Conservation (phyloP, 2,329 filamentous ascomycete species). For the Phoma sp. region DNA sequence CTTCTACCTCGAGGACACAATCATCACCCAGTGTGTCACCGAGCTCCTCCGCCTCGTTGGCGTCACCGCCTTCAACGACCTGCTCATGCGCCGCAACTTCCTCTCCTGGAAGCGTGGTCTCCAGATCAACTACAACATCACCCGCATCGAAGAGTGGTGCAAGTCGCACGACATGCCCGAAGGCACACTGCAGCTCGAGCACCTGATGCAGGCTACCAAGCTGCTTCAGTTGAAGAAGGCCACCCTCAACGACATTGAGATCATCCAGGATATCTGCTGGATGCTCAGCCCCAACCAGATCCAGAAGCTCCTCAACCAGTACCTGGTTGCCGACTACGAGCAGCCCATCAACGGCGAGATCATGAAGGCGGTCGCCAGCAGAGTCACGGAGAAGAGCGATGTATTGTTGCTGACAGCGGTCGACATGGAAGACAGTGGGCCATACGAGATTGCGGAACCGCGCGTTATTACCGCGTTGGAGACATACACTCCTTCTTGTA, state of each 20-base stretch:
- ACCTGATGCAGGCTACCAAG: conserved; percentile 99
- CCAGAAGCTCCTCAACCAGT: conserved; percentile 98
- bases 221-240: conserved; percentile 98
- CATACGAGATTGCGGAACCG: conserved; percentile 97
- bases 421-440: conserved; percentile 98
- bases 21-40: conserved; percentile 94
- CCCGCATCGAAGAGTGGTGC: conserved; percentile 98
- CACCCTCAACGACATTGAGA: conserved; percentile 98
- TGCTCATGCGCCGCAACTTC: conserved; percentile 98
- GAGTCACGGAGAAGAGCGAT: conserved; percentile 98
- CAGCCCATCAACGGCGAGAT: conserved; percentile 99
- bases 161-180: conserved; percentile 99
- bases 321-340: conserved; percentile 97
- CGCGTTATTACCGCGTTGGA: conserved; percentile 94
- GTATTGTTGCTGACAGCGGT: conserved; percentile 92
- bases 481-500: conserved; percentile 97
- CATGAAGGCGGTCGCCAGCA: conserved; percentile 98
- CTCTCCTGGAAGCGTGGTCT: conserved; percentile 98
- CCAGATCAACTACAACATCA: conserved; percentile 99
- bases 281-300: conserved; percentile 99
- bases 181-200: conserved; percentile 94
- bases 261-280: conserved; percentile 99
- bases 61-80: conserved; percentile 97
- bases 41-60: conserved; percentile 92
- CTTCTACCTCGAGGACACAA: conserved; percentile 95